Conservation (phyloP, 2,329 filamentous ascomycete species). For the Coleophoma eucalyptorum region DNA sequence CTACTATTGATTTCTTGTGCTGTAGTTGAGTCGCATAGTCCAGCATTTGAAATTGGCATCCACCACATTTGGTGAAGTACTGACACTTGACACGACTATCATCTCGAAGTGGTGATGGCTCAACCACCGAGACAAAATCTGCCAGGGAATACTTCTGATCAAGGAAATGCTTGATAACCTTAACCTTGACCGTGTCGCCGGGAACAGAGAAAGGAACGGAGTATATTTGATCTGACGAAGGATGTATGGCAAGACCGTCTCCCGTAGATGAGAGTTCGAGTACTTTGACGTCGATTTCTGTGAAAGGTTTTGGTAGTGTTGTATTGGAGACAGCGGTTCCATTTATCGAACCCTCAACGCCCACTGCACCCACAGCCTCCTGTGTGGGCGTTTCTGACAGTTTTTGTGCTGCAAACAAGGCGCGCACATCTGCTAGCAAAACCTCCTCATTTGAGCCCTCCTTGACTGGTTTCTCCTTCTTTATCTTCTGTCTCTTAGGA, state of each 20-base stretch:
- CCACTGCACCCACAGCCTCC: constrained; percentile 18
- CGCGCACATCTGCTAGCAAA: constrained; percentile 58
- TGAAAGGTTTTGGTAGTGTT: constrained; percentile 59
- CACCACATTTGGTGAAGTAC: constrained; percentile 85
- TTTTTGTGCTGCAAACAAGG: constrained; percentile 38
- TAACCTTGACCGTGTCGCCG: constrained; percentile 76
- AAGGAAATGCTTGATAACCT: constrained; percentile 69
- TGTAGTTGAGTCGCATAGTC: constrained; percentile 80
- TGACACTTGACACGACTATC: constrained; percentile 73
- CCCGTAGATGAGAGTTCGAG: constrained; percentile 83
- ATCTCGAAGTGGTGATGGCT: constrained; percentile 72
- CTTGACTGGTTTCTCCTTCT: constrained; percentile 49
- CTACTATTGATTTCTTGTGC: constrained; percentile 81
- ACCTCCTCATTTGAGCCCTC: constrained; percentile 65
- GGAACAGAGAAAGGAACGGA: constrained; percentile 86
- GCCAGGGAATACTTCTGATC: constrained; percentile 68
- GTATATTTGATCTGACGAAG: constrained; percentile 64
- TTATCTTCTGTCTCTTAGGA: constrained; percentile 48
- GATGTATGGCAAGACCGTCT: constrained; percentile 76
- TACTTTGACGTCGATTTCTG: constrained; percentile 80
- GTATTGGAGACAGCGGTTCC: constrained; percentile 13
- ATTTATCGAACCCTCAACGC: constrained; percentile 10
- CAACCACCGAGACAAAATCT: constrained; percentile 76
- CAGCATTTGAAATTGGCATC: constrained; percentile 98
- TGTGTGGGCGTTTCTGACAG: constrained; percentile 21